Base-by-base conservation (phyloP, 2,329 filamentous ascomycete species). In the Graphiopsis chlorocephala region DNA sequence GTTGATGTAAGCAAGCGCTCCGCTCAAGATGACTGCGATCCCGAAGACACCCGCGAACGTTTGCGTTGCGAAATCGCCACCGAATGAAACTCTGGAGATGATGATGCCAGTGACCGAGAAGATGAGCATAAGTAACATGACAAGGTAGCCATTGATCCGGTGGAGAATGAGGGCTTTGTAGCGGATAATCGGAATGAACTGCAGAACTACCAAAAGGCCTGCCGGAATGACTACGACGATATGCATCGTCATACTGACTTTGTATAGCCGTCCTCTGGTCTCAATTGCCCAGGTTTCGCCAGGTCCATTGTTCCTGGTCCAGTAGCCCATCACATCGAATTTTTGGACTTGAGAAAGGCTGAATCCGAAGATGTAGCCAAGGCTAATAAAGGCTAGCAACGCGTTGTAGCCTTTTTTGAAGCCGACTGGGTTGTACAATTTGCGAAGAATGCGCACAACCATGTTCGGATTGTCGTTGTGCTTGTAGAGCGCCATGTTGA, bases 361-460 rank as follows among this genome's bases (percentile, higher is more conserved):
- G 69, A 86, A 85, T 17, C 75, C 78, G 17, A 82, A 33, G 8
- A 85, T 70, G 1, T 35, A 35, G 38, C 64, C 64, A 6, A 47
- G 33, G 28, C n/a, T 42, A 10, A 65, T 65, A 42, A 65, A 65
- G 61, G 53, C 50, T 1, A 87, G 76, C 29, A 78, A 67, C 66
- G 87, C 86, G 71, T 85, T 87, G 76, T 86, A 86, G 31, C 77
- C 78, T 68, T 83, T 84, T 3, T 75, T 73, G 74, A 88, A 88
- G 48, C 85, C 85, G 26, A 86, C 64, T 3, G 79, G 76, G 47
- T 76, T 73, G 69, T 82, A 83, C 15, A 83, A 59, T 55, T 75
- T 78, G 57, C 65, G 57, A 20, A 57, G 53, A 12, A 20, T 58
- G 48, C 28, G 62, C 1, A 66, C 55, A 6, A 48, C 26, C 5